A percentile compares a stretch with the other conserved stretches of the same genome.
Conservation (phyloP, 805 yeast genomes). For the Yamadazyma ubonensis region DNA sequence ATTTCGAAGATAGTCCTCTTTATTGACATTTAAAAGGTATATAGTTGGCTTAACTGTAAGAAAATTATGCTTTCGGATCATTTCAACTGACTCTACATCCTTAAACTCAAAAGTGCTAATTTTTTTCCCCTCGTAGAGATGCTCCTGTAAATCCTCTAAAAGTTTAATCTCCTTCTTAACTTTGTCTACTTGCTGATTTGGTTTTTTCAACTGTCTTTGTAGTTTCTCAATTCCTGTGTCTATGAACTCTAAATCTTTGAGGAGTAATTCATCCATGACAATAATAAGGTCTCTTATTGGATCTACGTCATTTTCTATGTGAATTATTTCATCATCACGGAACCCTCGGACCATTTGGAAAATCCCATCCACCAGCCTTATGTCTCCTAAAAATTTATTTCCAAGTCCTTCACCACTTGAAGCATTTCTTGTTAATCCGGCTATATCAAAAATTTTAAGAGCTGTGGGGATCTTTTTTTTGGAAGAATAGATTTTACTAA, state of each 20-base stretch:
- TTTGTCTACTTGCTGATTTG: conserved; percentile 24
- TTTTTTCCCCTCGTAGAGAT: conserved; percentile 52
- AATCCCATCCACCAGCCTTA: conserved; percentile 69
- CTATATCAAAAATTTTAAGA: conserved; percentile 63
- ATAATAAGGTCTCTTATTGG: conserved; percentile 63
- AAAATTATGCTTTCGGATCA: conserved; percentile 68
- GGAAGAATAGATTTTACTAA: conserved; percentile 49
- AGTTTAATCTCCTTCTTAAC: conserved; percentile 29
- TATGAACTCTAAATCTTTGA: conserved; percentile 60
- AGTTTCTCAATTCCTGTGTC: conserved; percentile 46
- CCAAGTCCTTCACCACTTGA: conserved; percentile 68
- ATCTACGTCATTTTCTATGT: conserved; percentile 55
- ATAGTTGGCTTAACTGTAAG: conserved; percentile 89
- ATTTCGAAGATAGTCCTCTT: conserved; percentile 59
- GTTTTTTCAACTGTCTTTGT: conserved; percentile 27
- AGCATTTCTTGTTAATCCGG: conserved; percentile 67
- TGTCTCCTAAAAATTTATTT: conserved; percentile 68
- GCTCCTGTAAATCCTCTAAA: conserved; percentile 31
- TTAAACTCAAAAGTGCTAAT: conserved; percentile 62
- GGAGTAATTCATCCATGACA: conserved; percentile 62
- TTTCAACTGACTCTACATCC: conserved; percentile 55
- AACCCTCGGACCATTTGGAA: conserved; percentile 69
- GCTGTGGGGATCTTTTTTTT: conserved; percentile 52
- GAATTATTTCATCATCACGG: conserved; percentile 62
- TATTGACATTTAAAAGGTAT: conserved; percentile 69